Evolutionary conservation across 345 rosid species (phyloP).

Genomic region (Cardamine resedifolia): DNA sequence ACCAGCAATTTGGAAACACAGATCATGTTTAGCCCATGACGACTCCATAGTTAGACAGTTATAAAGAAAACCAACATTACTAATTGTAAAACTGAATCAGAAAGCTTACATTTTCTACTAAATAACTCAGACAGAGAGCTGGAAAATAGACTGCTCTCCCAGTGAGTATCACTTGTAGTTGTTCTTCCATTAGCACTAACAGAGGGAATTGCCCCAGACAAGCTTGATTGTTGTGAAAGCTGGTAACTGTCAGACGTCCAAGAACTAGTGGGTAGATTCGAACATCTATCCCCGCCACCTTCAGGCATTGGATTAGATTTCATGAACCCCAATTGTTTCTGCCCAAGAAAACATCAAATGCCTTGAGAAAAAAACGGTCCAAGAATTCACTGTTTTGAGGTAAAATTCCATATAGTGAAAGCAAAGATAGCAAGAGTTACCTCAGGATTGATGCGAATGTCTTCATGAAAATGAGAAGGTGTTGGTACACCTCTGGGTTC

Average conservation of each 20-base stretch:
- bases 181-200: constrained; percentile 42
- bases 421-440: constrained; percentile 33
- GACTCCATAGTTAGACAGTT: neutral
- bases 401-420: neutral
- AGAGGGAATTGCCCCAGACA: constrained; percentile 38
- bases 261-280: constrained; percentile 40
- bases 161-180: constrained; percentile 44
- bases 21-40: neutral
- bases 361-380: constrained; percentile 1
- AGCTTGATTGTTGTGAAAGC: constrained; percentile 45
- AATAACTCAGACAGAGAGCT: constrained; percentile 83
- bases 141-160: constrained; percentile 88
- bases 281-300: constrained; percentile 45
- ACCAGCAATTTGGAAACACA: constrained; percentile 5
- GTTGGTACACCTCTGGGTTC: constrained; percentile 47
- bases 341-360: constrained; percentile 37
- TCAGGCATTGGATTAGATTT: constrained; percentile 50
- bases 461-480: constrained; percentile 44
- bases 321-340: constrained; percentile 71
- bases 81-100: neutral
- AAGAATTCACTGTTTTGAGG: neutral
- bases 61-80: neutral
- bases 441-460: constrained; percentile 50
- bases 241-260: constrained; percentile 45
- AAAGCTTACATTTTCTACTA: constrained; percentile 58